Evolutionary conservation across 768 basidiomycete species (phyloP), one percentile per base, ranked within the genome.

Genomic region (Agaricus subrufescens): DNA sequence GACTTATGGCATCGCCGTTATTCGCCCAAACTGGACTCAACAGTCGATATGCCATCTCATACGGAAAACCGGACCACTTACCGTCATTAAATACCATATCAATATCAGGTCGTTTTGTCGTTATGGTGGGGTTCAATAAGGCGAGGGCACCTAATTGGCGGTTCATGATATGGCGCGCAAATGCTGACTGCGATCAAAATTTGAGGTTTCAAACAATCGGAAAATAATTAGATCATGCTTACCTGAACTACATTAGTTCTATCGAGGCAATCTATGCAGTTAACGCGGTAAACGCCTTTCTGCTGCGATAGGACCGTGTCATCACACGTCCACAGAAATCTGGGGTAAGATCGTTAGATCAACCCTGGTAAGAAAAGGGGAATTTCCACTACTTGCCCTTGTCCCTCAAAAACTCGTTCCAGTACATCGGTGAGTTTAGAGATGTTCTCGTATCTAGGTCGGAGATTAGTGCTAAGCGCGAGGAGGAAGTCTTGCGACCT

Each of bases 261-360:
- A 66, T 98, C 96, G 42, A 98, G 73, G 63, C 94, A 96, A 66
- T 98, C 96, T 45, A 98, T 95, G 67, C 96, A 98, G 65, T 96
- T 98, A 25, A 94, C 82, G 3, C 95, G 83, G 71, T 91, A 97
- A 2, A 88, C 84, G 1, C 92, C 93, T 56, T 83, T 86, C 68
- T 98, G 95, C 63, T 84, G 80, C 5, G 91, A 87, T 68, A 95
- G 76, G 11, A 87, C 75, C 12, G 73, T 73, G 30, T 83, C 74
- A 54, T 87, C 80, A 1, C 88, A 87, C 19, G 89, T 80, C 91
- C 93, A 94, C 57, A 91, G 81, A 66, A 89, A 95, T 30, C 89
- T 91, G 57, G 42, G 23, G 52, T 26, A 3, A 45, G 53, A 10
- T 31, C 29, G 45, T 39, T 42, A 30, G 44, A 47, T n/a, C 46